Base-by-base conservation (phyloP, 495 filamentous ascomycete genomes). In the Tuber borchii region DNA sequence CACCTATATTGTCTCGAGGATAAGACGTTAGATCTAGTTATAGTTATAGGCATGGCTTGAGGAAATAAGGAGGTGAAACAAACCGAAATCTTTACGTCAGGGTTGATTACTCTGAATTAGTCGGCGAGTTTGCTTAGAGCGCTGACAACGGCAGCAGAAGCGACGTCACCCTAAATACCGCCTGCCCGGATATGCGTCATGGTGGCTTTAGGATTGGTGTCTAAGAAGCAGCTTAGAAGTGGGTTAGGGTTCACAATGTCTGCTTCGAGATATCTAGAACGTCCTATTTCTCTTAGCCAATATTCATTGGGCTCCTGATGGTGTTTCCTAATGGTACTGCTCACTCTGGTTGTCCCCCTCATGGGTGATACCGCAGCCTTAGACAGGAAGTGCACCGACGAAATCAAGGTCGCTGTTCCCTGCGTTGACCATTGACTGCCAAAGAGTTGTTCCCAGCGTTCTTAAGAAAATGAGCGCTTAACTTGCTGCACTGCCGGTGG, bases 131-230 rank as follows among this genome's bases (percentile, higher is more conserved):
- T 85, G 12, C 76, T 82, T 73, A 82, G 86, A 3, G 86, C 84
- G 26, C 75, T 74, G 31, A 86, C 72, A 61, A 87, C 86, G 68
- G 82, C 82, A 26, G 26, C 48, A 6, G 82, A 74, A 7, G 81
- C 56, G 68, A 83, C 78, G 71, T 81, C 84, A 68, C 80, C 83
- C 82, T 84, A 86, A 26, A 87, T 83, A 79, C 87, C 86, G 79
- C 87, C 86, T 42, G 86, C 87, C 5, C 86, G 86, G 19, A 88
- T 77, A 81, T 87, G 86, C 85, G 86, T 85, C 80, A 85, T 80
- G 20, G 87, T 83, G 20, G 87, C 76, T 73, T 87, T 84, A 0
- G 86, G 84, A 9, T 83, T 79, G 4, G 84, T 84, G 40, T 72
- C 76, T 1, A 81, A 72, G 34, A 88, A 82, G 86, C 86, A 88